Conservation (phyloP, 257 asterid species). For the Nicotiana paniculata region DNA sequence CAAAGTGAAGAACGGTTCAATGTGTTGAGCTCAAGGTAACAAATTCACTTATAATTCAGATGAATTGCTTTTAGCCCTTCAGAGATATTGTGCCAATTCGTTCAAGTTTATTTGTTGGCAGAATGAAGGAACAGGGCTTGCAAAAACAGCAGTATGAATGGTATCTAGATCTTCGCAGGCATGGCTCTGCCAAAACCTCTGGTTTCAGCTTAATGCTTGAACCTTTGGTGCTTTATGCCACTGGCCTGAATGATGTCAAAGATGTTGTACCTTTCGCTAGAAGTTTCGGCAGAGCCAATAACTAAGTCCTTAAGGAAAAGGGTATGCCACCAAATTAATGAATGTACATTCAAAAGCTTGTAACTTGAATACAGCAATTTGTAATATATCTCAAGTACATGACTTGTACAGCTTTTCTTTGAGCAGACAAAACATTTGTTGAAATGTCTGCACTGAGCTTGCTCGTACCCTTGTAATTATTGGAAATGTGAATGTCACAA, state of each 20-base stretch:
- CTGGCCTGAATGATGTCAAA: slow-evolving; percentile 78
- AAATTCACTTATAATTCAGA: background rate
- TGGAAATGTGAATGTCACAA: background rate
- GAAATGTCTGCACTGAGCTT: background rate
- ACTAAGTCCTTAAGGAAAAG: slow-evolving; percentile 21
- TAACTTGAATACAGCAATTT: background rate
- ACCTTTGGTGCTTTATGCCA: slow-evolving; percentile 60
- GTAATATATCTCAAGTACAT: background rate
- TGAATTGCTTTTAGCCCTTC: background rate
- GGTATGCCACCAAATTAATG: background rate
- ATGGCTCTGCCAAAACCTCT: slow-evolving; percentile 55
- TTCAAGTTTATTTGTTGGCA: slow-evolving; percentile 8
- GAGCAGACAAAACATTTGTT: background rate
- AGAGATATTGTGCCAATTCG: background rate
- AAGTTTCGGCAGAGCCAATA: slow-evolving; percentile 52
- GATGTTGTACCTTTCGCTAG: slow-evolving; percentile 85
- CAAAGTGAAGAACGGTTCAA: slow-evolving; percentile 73
- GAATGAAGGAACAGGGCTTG: slow-evolving; percentile 60
- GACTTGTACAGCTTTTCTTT: background rate
- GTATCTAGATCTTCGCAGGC: slow-evolving; percentile 75
- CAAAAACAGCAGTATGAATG: slow-evolving; percentile 61
- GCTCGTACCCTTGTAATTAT: background rate
- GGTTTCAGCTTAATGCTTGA: slow-evolving; percentile 68
- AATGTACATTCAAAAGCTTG: background rate
- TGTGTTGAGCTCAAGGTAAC: slow-evolving; percentile 51